A percentile compares a stretch with the other conserved stretches of the same genome.
Conservation (phyloP, 2,329 filamentous ascomycete species). For the Chaetomiaceae sp. region DNA sequence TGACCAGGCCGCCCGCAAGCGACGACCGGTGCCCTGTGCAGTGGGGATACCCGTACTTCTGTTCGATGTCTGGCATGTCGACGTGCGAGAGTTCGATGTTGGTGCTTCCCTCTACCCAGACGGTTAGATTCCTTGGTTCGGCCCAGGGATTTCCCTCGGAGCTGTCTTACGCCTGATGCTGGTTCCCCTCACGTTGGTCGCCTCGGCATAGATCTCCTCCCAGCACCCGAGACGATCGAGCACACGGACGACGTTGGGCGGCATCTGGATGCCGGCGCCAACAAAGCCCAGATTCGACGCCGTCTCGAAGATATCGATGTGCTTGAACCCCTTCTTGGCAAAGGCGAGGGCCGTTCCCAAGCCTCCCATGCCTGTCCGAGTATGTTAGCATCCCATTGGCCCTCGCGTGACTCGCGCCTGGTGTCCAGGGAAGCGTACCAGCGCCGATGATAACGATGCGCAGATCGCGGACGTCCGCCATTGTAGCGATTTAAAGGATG, state of each 20-base stretch:
- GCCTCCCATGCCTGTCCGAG: constrained; percentile 68
- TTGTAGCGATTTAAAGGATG: constrained; percentile 9
- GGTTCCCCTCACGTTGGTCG: constrained; percentile 65
- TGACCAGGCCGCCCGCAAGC: constrained; percentile 64
- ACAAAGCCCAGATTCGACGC: constrained; percentile 74
- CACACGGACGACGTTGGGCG: constrained; percentile 76
- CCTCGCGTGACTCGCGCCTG: no score
- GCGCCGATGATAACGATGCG: constrained; percentile 34
- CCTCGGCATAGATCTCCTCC: constrained; percentile 64
- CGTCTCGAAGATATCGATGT: constrained; percentile 70
- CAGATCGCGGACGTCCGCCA: constrained; percentile 30
- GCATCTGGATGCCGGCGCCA: constrained; percentile 78
- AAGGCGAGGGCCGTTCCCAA: constrained; percentile 67
- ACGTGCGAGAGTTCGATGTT: constrained; percentile 68
- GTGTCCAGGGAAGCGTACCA: constrained; percentile 19
- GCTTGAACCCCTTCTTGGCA: constrained; percentile 69
- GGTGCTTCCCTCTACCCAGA: constrained; percentile 55
- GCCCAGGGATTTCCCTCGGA: neutral
- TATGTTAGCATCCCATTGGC: neutral
- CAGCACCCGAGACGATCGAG: constrained; percentile 70
- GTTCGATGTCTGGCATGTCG: constrained; percentile 60
- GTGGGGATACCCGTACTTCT: constrained; percentile 69
- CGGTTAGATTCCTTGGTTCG: neutral
- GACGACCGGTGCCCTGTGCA: constrained; percentile 75
- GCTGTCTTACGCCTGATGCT: constrained; percentile 60